These are phyloP conservation scores for Acanthamoeba rhysodes DNA, from an alignment of 208 protist genomes.

Conservation along the genomic window DNA sequence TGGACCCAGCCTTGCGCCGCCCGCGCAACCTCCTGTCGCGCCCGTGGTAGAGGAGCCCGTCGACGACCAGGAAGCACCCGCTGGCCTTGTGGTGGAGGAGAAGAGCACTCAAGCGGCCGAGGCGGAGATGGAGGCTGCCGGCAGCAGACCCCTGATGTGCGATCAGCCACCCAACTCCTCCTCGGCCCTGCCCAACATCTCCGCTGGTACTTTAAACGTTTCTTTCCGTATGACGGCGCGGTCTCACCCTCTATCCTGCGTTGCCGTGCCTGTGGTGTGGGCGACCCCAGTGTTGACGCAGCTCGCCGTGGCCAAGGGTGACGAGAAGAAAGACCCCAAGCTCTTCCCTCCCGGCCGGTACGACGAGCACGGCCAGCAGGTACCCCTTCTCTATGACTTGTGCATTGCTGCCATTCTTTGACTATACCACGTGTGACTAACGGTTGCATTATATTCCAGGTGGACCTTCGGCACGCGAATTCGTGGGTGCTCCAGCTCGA, in stretches of 20 bases:
- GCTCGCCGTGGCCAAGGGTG: neutral
- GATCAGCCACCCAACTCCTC: neutral
- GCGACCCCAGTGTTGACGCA: slow-evolving; percentile 1
- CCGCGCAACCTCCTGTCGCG: neutral
- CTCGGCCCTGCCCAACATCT: neutral
- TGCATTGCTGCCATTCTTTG: neutral
- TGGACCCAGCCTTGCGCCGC: neutral
- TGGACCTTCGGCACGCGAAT: neutral
- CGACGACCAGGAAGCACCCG: neutral
- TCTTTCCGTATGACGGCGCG: neutral
- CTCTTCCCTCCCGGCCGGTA: slow-evolving; percentile 75
- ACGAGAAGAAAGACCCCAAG: slow-evolving; percentile 45
- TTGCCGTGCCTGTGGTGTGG: neutral
- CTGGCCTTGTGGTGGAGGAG: neutral
- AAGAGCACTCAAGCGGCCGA: neutral
- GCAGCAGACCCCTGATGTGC: neutral
- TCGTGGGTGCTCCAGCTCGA: slow-evolving; percentile 88
- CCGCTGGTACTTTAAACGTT: neutral
- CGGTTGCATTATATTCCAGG: neutral
- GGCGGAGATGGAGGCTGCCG: neutral
- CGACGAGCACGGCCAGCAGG: slow-evolving; percentile 51
- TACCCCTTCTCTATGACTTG: neutral
- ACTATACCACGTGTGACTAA: too few species aligned
- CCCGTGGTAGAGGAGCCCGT: neutral
- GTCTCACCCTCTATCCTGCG: neutral